Evolutionary conservation across 345 rosid species (phyloP), one percentile per base, ranked within the genome.

Genomic region (Populus ilicifolia): DNA sequence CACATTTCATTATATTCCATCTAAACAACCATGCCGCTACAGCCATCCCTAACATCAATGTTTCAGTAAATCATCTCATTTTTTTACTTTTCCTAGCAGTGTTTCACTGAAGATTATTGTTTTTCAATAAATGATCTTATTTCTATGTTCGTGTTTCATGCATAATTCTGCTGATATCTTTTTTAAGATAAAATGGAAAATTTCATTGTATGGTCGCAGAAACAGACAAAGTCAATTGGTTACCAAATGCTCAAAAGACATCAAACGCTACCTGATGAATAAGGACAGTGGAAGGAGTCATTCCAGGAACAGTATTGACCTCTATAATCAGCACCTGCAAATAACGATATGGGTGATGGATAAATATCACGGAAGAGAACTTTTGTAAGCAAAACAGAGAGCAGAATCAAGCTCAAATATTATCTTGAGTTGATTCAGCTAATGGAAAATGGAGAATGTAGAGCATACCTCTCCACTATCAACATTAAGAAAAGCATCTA

Each of bases 301-400:
- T 95, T 83, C 99, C 99, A 0, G 96, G 99, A 44, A 95, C 94
- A 17, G 98, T 93, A 77, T 93, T 93, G 68, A 89, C 99, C 88
- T 95, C 99, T 48, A 95, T 95, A 59, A 95, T 81, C 84, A 93
- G 50, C 59, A 95, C 92, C 98, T 93, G 89, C 78, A 86, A 71
- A 69, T 9, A 68, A 75, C 30, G 69, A 69, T 54, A 62, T 62
- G 25, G 48, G 13, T 18, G 14, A 23, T 6, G 21, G 17, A 46
- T 46, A 46, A 46, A 46, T 46, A 46, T 46, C 50, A 46, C 50
- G 17, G 14, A 46, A 46, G 50, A 46, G 50, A 46, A 14, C 18
- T 44, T 12, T 44, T 44, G 16, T 44, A 13, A 12, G 14, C 50
- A 44, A 44, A 46, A 12, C 18, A 46, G 18, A 46, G 18, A 13